Base-by-base conservation (phyloP, 2,329 filamentous ascomycete species). In the Tolypocladium pustulatum region DNA sequence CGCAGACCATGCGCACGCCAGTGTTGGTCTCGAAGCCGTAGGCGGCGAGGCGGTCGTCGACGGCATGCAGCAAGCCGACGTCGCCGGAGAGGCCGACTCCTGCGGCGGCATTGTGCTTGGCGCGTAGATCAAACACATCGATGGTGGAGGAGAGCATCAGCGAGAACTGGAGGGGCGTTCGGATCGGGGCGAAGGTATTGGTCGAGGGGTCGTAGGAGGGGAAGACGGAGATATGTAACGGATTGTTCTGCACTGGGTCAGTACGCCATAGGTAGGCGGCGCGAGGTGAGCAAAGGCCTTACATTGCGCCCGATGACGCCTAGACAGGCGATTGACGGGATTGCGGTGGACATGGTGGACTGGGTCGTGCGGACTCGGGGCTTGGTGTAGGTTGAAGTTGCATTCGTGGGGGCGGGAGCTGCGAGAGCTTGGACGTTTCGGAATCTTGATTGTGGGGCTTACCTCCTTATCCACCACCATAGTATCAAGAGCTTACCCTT, bases 1-100 rank as follows among this genome's bases (percentile, higher is more conserved):
- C 84, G 62, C 91, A 87, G 38, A 97, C 86, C 68, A 99, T 86
- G 71, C 93, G 92, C 63, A 96, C 85, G 46, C 91, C 91, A 32
- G 94, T 97, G 74, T 96, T 97, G 59, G 94, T 97, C 73, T 97
- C 84, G 85, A 90, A 97, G 67, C 94, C 94, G 76, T 97, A 99
- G 65, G 91, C 89, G 40, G 92, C 91, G 54, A 97, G 81, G 32
- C 92, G 84, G 76, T 99, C 93, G 76, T 97, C 94, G 60, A 97
- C 81, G 60, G 92, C 91, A 75, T 97, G 93, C 56, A 99, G 81
- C 15, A 97, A 83, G 36, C 94, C 93, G 64, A 94, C 87, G 71
- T 97, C 93, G 66, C 94, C 91, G 56, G 90, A 89, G 51, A 84
- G 73, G 10, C 78, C 77, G 32, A 74, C 72, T 52, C 72, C 73